Evolutionary conservation across 805 yeast genomes (phyloP), one percentile per base, ranked within the genome.

Genomic region (Lipomyces sp.): DNA sequence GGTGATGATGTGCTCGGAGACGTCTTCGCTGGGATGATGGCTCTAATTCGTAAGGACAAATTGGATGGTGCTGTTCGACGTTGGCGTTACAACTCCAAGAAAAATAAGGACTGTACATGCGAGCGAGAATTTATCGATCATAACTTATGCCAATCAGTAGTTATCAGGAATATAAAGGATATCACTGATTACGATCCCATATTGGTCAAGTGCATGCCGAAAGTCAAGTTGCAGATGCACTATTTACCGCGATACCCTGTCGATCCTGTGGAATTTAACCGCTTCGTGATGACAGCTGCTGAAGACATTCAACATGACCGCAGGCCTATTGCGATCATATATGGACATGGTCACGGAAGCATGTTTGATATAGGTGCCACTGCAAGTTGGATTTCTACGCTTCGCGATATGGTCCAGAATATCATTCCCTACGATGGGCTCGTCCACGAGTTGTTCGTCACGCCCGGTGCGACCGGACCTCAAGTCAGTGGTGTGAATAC

Each of bases 401-500:
- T 62, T 32, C 68, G 58, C 37, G 57, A 53, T 11, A 57, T 57
- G 15, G 29, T 64, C 5, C 18, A 15, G 24, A 53, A 24, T 6
- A 29, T 50, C 35, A 32, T 53, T 24, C 51, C 62, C 13, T 57
- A 33, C 54, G 51, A 18, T 6, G 57, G 37, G 5, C 57, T 60
- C 29, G 7, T 64, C 3, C 48, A 48, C 15, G 70, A 67, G 45
- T 48, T 68, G 35, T 66, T 65, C 29, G 33, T 68, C 34, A 53
- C 71, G 1, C 63, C 71, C 4, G 68, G 68, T n/a, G 64, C 71
- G 11, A 53, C 67, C 4, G 69, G 70, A 4, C 65, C 65, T 24
- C 60, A 53, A 30, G 35, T 61, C 37, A 15, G 61, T 5, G 64
- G 60, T n/a, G 11, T n/a, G 11, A 13, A 48, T 2, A 35, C 61